Percentiles rank a stretch among this genome's conserved stretches.
Evolutionary conservation across 192 early-diverging fungal species (phyloP).

Genomic region (Allomyces macrogynus): DNA sequence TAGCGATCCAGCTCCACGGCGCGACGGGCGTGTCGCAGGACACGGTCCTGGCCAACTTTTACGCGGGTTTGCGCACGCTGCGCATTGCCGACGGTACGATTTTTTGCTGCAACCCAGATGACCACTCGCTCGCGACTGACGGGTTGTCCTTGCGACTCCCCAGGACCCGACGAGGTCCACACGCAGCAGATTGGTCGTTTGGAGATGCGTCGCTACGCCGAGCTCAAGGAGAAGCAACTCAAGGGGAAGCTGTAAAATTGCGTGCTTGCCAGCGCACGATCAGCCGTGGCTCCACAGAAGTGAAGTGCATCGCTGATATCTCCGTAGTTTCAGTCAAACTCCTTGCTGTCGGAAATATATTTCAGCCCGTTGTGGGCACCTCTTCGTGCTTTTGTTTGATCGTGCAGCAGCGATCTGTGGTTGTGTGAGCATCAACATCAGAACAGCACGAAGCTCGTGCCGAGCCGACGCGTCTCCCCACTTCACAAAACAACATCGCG

Average conservation of each 20-base stretch:
- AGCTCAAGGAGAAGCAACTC: slow-evolving; percentile 12
- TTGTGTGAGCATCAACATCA: too few species aligned
- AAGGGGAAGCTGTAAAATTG: background rate
- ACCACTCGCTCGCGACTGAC: background rate
- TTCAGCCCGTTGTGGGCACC: too few species aligned
- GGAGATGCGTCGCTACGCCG: slow-evolving; percentile 36
- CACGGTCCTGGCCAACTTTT: slow-evolving; percentile 61
- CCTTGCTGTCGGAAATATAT: too few species aligned
- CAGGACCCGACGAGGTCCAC: slow-evolving; percentile 78
- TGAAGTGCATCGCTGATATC: too few species aligned
- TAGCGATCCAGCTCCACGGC: slow-evolving; percentile 79
- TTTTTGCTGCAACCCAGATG: background rate
- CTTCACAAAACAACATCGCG: too few species aligned
- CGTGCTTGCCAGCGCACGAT: too few species aligned
- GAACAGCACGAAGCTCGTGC: too few species aligned
- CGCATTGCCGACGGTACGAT: slow-evolving; percentile 70
- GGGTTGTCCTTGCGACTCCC: background rate
- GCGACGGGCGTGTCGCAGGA: slow-evolving; percentile 80
- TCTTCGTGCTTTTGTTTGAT: too few species aligned
- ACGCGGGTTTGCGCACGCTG: slow-evolving; percentile 57
- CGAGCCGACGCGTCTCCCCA: too few species aligned
- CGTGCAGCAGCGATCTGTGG: too few species aligned
- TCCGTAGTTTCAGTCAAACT: too few species aligned
- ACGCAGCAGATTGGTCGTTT: slow-evolving; percentile 59
- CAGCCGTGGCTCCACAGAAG: too few species aligned